Percentiles rank a stretch among this genome's conserved stretches.
Evolutionary conservation across 2,329 filamentous ascomycete species (phyloP).

Genomic region (Septoria linicola): DNA sequence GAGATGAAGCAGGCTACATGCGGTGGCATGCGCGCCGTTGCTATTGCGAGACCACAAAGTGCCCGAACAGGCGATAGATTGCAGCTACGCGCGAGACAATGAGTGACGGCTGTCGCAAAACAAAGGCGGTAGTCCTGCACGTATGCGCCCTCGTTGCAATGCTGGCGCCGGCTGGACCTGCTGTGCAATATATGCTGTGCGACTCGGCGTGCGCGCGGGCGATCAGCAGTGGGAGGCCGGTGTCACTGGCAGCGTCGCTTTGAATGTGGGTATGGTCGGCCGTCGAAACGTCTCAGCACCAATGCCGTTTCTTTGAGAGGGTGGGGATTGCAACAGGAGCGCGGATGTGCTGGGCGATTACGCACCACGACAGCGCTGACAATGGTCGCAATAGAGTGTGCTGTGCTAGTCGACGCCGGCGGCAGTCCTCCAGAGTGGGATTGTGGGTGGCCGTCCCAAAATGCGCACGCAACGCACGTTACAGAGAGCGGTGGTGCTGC

Average conservation of each 20-base stretch:
- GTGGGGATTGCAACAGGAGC: conserved; percentile 2
- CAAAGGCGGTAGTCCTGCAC: conserved; percentile 21
- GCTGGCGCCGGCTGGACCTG: conserved; percentile 16
- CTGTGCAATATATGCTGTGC: conserved; percentile 7
- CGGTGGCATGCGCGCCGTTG: conserved; percentile 21
- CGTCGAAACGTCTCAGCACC: conserved; percentile 1
- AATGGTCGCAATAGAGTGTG: neutral
- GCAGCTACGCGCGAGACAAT: conserved; percentile 27
- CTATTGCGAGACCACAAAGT: conserved; percentile 22
- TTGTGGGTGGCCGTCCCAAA: neutral
- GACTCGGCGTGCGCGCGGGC: conserved; percentile 8
- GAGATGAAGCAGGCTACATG: conserved; percentile 22
- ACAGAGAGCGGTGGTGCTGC: conserved; percentile 1
- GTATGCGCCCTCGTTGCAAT: conserved; percentile 8
- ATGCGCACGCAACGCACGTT: neutral
- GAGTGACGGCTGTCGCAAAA: conserved; percentile 23
- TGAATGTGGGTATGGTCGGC: conserved; percentile 4
- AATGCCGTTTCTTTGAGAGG: conserved; percentile 6
- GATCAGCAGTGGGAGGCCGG: conserved; percentile 3
- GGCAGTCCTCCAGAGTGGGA: neutral
- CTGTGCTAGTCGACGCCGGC: neutral
- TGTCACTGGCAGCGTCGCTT: conserved; percentile 11
- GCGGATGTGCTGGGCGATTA: neutral
- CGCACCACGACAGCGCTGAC: conserved; percentile 7
- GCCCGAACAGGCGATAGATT: conserved; percentile 25